Evolutionary conservation across 768 basidiomycete species (phyloP), one percentile per base, ranked within the genome.

Genomic region (Suillus subalutaceus): DNA sequence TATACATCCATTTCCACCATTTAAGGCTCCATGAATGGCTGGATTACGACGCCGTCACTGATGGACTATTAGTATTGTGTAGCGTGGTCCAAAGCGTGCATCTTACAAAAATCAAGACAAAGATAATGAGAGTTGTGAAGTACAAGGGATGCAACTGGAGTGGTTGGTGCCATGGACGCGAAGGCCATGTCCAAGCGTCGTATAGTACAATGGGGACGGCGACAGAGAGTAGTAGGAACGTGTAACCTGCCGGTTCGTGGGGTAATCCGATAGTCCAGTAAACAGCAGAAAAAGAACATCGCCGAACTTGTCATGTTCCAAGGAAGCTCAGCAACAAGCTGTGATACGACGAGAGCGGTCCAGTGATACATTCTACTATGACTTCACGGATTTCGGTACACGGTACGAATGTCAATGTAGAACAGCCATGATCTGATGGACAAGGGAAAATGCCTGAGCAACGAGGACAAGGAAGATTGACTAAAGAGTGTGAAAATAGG

Each of bases 1-100:
- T 79, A 67, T 83, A 90, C 88, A 90, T 88, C 89, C 90, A 91
- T 64, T 76, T 72, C 90, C 90, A 91, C 85, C 88, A 89, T 12
- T 85, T 85, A 5, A 91, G n/a, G 84, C 26, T 81, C 79, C 7
- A 80, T 70, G 72, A 79, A 88, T 10, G 90, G 90, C 69, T 91
- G 90, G 5, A 92, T 73, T 44, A 90, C n/a, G n/a, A n/a, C 87
- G 67, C 89, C 90, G 66, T 90, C 82, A 72, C 50, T 72, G 74
- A 83, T 69, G 26, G 6, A 6, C 26, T 30, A 6, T 53, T 9
- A 30, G 26, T 26, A 53, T 9, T 2, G 16, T 8, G 26, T 30
- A 53, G 7, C 26, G 26, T 30, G 15, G 26, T 16, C 30, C 26
- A 30, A 30, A 30, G 6, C 8, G 15, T 30, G 26, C 26, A 53